Percentiles rank a stretch among this genome's conserved stretches.
These are phyloP conservation scores for Syzygium grande DNA, from an alignment of 345 rosid species.

Conservation along the genomic window DNA sequence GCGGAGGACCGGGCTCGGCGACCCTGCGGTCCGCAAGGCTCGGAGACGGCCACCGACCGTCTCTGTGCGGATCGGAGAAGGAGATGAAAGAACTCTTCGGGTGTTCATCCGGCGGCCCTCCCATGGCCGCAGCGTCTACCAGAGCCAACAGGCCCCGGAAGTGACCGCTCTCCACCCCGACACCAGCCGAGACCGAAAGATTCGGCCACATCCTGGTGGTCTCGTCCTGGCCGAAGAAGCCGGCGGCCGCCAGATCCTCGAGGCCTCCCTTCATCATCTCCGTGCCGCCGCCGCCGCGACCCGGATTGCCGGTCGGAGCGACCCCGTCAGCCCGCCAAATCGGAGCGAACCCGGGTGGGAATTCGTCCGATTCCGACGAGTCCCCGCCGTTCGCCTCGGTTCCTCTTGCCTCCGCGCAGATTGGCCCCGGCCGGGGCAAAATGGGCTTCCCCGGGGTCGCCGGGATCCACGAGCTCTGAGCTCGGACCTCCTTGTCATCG, in stretches of 20 bases:
- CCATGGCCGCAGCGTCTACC: slow-evolving; percentile 30
- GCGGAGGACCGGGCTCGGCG: neutral
- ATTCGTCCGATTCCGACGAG: slow-evolving; percentile 15
- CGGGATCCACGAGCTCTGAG: slow-evolving; percentile 38
- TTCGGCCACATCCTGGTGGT: neutral
- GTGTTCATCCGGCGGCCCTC: neutral
- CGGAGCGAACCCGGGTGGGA: slow-evolving; percentile 13
- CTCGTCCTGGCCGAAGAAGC: neutral
- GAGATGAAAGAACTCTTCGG: neutral
- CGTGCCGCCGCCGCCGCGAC: neutral
- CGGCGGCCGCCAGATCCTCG: neutral
- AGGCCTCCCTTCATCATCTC: slow-evolving; percentile 6
- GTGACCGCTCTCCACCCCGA: slow-evolving; percentile 16
- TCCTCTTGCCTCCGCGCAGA: slow-evolving; percentile 18
- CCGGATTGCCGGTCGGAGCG: neutral
- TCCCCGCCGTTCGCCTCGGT: slow-evolving; percentile 8
- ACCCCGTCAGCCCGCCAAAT: slow-evolving; percentile 5
- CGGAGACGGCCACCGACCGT: neutral
- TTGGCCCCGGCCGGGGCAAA: slow-evolving; percentile 14
- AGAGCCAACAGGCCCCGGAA: slow-evolving; percentile 44
- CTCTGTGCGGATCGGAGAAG: neutral
- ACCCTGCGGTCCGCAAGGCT: neutral
- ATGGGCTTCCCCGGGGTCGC: slow-evolving; percentile 32
- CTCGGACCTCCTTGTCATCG: slow-evolving; percentile 11
- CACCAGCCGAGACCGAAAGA: slow-evolving; percentile 2